These are phyloP conservation scores for Paramyrothecium roridum DNA, from an alignment of 2,329 filamentous ascomycete species.

Conservation along the genomic window DNA sequence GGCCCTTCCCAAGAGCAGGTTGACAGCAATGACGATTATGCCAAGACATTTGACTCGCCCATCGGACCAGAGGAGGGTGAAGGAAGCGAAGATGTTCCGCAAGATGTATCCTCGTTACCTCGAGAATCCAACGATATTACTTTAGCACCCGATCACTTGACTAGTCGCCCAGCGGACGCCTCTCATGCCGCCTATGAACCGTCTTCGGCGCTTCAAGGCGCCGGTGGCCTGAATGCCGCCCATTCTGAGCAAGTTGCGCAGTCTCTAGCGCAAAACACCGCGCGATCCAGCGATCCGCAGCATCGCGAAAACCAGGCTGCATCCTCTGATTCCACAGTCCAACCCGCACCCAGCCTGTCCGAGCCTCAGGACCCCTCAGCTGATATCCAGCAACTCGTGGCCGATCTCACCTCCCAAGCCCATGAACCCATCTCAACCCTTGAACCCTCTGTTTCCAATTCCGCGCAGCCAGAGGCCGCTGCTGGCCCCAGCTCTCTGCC, in stretches of 20 bases:
- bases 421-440: constrained; percentile 24
- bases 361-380: constrained; percentile 26
- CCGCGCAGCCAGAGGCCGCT: constrained; percentile 19
- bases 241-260: constrained; percentile 21
- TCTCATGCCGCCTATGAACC: constrained; percentile 27
- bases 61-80: constrained; percentile 31
- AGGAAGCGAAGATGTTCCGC: constrained; percentile 29
- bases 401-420: constrained; percentile 34
- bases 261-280: constrained; percentile 14
- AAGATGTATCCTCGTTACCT: constrained; percentile 42
- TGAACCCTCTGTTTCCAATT: constrained; percentile 20
- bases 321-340: constrained; percentile 20
- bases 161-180: constrained; percentile 25
- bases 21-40: constrained; percentile 45
- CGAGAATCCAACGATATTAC: constrained; percentile 40
- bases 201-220: constrained; percentile 21
- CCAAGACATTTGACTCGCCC: constrained; percentile 49
- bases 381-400: constrained; percentile 38
- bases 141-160: constrained; percentile 35
- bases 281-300: constrained; percentile 15
- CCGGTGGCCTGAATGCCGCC: constrained; percentile 20
- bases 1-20: constrained; percentile 24
- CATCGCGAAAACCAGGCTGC: constrained; percentile 13
- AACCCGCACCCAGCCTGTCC: constrained; percentile 20
- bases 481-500: constrained; percentile 24